These are phyloP conservation scores for Cylindrotheca closterium DNA, from an alignment of 108 stramenopile species.

Conservation along the genomic window DNA sequence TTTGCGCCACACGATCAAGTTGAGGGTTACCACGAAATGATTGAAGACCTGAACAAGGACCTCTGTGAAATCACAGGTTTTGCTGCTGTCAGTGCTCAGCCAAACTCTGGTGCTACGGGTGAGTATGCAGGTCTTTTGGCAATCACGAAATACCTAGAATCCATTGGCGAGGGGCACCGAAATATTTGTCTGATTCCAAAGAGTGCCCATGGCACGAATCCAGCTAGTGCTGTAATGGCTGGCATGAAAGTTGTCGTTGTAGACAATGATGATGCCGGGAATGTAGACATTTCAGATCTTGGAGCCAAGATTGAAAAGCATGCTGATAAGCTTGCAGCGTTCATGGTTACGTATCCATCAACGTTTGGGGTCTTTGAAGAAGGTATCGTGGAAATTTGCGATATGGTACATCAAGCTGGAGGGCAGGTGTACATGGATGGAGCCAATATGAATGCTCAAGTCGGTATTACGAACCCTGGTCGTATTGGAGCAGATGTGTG, in stretches of 20 bases:
- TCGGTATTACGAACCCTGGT: conserved; percentile 96
- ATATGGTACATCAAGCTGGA: conserved; percentile 89
- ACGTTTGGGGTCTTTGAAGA: conserved; percentile 99
- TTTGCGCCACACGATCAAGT: conserved; percentile 96
- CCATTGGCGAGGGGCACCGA: conserved; percentile 86
- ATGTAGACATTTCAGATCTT: conserved; percentile 93
- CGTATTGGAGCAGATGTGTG: conserved; percentile 97
- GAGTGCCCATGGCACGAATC: conserved; percentile 99
- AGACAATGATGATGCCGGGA: conserved; percentile 91
- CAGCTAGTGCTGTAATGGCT: conserved; percentile 95
- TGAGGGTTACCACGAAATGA: conserved; percentile 91
- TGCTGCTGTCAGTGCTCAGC: conserved; percentile 97
- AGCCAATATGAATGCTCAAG: conserved; percentile 99
- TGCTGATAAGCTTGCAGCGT: conserved; percentile 88
- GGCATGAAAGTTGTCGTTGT: conserved; percentile 98
- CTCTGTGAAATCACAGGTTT: conserved; percentile 98
- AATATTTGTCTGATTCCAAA: conserved; percentile 98
- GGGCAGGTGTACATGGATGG: conserved; percentile 99
- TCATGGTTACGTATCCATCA: conserved; percentile 99
- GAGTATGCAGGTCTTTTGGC: conserved; percentile 96
- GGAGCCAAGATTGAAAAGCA: conserved; percentile 91
- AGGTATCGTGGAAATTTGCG: conserved; percentile 88
- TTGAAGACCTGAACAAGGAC: conserved; percentile 91
- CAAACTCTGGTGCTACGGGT: conserved; percentile 97
- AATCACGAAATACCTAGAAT: conserved; percentile 89